Percentiles rank a stretch among this genome's conserved stretches.
These are phyloP conservation scores for Sugiyamaella floridensis DNA, from an alignment of 805 yeast species.

Conservation along the genomic window DNA sequence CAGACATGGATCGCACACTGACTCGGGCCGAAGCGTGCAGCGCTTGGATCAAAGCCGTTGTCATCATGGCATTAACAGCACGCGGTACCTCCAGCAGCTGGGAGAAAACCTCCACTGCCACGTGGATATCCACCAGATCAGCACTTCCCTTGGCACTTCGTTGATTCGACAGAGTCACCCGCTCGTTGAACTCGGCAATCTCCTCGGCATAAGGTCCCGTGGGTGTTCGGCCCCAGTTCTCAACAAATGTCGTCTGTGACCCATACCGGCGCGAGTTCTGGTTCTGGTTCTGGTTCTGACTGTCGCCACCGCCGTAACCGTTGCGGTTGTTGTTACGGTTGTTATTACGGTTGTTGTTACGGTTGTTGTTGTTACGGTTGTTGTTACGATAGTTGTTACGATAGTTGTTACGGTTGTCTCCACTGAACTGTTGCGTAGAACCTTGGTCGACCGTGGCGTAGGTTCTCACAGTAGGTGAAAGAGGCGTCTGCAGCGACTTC, in stretches of 20 bases:
- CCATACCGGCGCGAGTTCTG: background rate
- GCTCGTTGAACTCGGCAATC: conserved; percentile 11
- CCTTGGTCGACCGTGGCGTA: background rate
- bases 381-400: background rate
- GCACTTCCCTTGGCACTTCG: conserved; percentile 9
- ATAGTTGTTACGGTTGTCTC: background rate
- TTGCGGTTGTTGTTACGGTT: too few relatives aligned
- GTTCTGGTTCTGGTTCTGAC: too few relatives aligned
- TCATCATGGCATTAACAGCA: conserved; percentile 11
- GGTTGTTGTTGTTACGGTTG: background rate
- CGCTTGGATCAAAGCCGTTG: conserved; percentile 14
- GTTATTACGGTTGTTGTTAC: background rate
- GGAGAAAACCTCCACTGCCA: conserved; percentile 17
- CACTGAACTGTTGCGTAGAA: background rate
- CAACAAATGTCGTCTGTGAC: background rate
- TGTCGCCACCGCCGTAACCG: background rate
- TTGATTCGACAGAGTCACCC: conserved; percentile 17
- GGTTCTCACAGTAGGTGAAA: background rate
- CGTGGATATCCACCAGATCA: conserved; percentile 14
- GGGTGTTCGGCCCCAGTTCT: background rate
- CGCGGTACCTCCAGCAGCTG: conserved; percentile 13
- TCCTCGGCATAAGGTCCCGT: conserved; percentile 7
- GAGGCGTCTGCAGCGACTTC: background rate
- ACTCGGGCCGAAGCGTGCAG: conserved; percentile 19
- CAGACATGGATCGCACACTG: conserved; percentile 6